Evolutionary conservation across 2,329 filamentous ascomycete species (phyloP), one percentile per base, ranked within the genome.

Genomic region (Fusarium keratoplasticum): DNA sequence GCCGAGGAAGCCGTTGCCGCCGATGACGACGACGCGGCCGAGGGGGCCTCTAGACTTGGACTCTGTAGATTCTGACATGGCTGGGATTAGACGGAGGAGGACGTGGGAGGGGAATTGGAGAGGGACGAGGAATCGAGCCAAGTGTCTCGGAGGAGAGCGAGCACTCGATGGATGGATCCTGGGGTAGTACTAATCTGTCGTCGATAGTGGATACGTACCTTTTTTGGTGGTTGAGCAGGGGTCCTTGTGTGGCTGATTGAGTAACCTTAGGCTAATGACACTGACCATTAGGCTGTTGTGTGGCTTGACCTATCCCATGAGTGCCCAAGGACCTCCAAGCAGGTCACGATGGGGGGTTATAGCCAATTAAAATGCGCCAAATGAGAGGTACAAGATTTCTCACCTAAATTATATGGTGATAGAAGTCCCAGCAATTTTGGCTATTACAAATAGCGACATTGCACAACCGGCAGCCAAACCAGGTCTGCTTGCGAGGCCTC

Each of bases 1-100:
- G 81, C 94, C 94, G 18, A 96, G 88, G 84, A 96, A 96, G 75
- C 94, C 94, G 81, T 94, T 95, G 81, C 94, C 94, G 79, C 94
- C 94, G 76, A 96, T 91, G 76, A 96, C 91, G 76, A 95, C 87
- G 78, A 95, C 92, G 74, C 88, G 90, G 80, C 93, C 93, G 61
- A 95, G 86, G 64, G 82, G 74, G 72, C 83, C 83, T 77, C 86
- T 77, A 40, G 75, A 71, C 60, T 74, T 47, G 50, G 67, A 55
- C 36, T 73, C 71, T 14, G 59, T 31, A 33, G 50, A 50, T 42
- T 69, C 40, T 29, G 60, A 40, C 61, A 69, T 64, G 44, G 18
- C 61, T 54, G 25, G 33, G 10, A 50, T 38, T 47, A 25, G 57
- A 36, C 52, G 38, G 22, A 11, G 55, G 33, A 22, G 35, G 29